These are phyloP conservation scores for Phytopythium montanum DNA, from an alignment of 352 stramenopile species.

Conservation along the genomic window DNA sequence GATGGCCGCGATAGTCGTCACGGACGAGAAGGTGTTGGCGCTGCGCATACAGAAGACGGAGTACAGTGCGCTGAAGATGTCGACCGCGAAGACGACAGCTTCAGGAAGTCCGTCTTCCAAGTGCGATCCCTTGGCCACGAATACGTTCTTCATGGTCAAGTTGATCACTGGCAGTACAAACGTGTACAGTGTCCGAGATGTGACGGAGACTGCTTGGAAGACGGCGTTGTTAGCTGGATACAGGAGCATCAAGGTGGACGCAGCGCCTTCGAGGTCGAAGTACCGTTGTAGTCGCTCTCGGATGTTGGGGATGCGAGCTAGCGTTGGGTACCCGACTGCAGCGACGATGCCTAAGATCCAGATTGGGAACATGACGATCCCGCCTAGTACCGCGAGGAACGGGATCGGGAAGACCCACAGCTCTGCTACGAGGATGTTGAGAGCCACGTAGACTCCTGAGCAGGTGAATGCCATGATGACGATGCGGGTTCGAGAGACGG, in stretches of 20 bases:
- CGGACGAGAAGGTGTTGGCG: constrained; percentile 23
- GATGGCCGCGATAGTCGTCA: constrained; percentile 12
- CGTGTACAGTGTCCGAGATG: constrained; percentile 19
- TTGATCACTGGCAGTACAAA: constrained; percentile 28
- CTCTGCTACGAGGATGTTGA: constrained; percentile 16
- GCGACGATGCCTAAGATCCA: constrained; percentile 10
- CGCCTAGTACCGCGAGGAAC: constrained; percentile 24
- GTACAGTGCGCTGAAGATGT: constrained; percentile 40
- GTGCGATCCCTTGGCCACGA: constrained; percentile 25
- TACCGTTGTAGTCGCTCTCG: constrained; percentile 14
- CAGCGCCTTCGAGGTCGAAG: constrained; percentile 14
- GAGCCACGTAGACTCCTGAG: constrained; percentile 10
- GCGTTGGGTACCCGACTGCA: constrained; percentile 13
- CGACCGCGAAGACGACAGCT: constrained; percentile 28
- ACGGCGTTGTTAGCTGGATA: constrained; percentile 31
- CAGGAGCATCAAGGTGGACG: constrained; percentile 27
- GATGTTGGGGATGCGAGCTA: constrained; percentile 15
- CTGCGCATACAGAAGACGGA: constrained; percentile 30
- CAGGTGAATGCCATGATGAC: constrained; percentile 8
- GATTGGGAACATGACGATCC: constrained; percentile 21
- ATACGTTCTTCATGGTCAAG: constrained; percentile 27
- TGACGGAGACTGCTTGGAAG: constrained; percentile 15
- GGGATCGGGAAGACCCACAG: constrained; percentile 36
- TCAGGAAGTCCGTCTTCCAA: constrained; percentile 22
- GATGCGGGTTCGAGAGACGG: constrained; percentile 14